Percentiles rank a stretch among this genome's conserved stretches.
Evolutionary conservation across 805 yeast species (phyloP).

Genomic region (Yamadazyma nakazawae): DNA sequence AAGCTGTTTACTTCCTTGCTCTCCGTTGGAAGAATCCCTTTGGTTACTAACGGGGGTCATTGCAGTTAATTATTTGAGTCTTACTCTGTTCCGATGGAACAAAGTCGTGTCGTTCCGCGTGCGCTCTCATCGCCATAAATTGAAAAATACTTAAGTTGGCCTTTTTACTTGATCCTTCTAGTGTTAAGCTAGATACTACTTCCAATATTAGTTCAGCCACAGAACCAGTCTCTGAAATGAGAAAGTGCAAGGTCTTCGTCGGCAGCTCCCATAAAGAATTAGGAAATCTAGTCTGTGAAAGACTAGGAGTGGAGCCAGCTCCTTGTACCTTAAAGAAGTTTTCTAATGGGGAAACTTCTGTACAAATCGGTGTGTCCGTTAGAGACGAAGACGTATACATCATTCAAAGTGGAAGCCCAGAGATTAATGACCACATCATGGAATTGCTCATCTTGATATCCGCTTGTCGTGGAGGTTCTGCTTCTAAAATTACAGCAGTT

Average conservation of each 20-base stretch:
- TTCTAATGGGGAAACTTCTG: constrained; percentile 96
- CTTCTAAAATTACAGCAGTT: constrained; percentile 95
- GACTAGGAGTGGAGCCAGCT: constrained; percentile 90
- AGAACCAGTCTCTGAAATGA: constrained; percentile 48
- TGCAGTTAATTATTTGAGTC: not conserved
- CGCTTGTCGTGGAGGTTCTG: constrained; percentile 97
- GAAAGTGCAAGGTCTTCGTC: constrained; percentile 94
- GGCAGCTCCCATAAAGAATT: constrained; percentile 96
- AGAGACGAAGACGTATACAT: constrained; percentile 96
- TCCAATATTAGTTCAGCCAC: not conserved
- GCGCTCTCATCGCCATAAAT: not conserved
- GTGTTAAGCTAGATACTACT: not conserved
- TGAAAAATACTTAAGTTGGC: not conserved
- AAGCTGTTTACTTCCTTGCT: not conserved
- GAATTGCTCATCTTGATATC: constrained; percentile 88
- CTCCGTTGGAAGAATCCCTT: not conserved
- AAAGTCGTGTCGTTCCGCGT: not conserved
- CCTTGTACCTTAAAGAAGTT: constrained; percentile 89
- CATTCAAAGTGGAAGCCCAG: constrained; percentile 85
- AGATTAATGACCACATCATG: constrained; percentile 91
- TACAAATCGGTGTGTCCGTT: constrained; percentile 90
- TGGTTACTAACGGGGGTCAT: no score
- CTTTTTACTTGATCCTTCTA: not conserved
- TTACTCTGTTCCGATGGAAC: not conserved
- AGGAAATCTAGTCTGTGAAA: constrained; percentile 84